Base-by-base conservation (phyloP, 2,329 filamentous ascomycete species). In the Ascochyta lentis region DNA sequence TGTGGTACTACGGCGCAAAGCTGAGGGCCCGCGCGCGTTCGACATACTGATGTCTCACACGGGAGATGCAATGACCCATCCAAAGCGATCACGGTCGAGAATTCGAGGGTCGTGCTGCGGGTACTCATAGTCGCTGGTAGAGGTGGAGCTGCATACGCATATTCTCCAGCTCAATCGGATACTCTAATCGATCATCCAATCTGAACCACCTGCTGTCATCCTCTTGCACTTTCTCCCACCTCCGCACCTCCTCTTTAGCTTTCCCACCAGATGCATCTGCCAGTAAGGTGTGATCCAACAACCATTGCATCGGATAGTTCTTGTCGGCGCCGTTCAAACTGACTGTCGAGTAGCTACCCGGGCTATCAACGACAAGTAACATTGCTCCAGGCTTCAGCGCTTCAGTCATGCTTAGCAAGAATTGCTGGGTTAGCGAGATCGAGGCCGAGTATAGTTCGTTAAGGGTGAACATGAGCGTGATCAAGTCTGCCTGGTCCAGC, bases 91-190 rank as follows among this genome's bases (percentile, higher is more conserved):
- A 6, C 38, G 22, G 12, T 22, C 12, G 19, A 8, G 9, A 4
- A 3, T 40, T n/a, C 9, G 9, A 26, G 38, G 1, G 22, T 6
- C 3, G 23, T 27, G 4, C 24, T 13, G 13, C 13, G 40, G 12
- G 8, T 19, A 4, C 26, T 50, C 33, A 56, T 4, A 56, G 19
- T n/a, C 53, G 31, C n/a, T 51, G 60, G 49, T 96, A 98, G 15
- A 97, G 72, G 78, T 97, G 92, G 66, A 96, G 81, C 76, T 98
- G 94, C 76, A 94, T 96, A 42, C 93, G 86, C 93, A 97, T 96
- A 72, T 97, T 91, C 78, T 98, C 94, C 70, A 98, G 77, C 47
- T 87, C 84, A 66, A 97, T 92, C 7, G 92, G 89, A 77, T 97
- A 98, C 37, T 82, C 80, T 62, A 97, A 76, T 15, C 64, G 71